A percentile compares a stretch with the other conserved stretches of the same genome.
These are phyloP conservation scores for Silene vulgaris DNA, from an alignment of 179 eudicot species.

Conservation along the genomic window DNA sequence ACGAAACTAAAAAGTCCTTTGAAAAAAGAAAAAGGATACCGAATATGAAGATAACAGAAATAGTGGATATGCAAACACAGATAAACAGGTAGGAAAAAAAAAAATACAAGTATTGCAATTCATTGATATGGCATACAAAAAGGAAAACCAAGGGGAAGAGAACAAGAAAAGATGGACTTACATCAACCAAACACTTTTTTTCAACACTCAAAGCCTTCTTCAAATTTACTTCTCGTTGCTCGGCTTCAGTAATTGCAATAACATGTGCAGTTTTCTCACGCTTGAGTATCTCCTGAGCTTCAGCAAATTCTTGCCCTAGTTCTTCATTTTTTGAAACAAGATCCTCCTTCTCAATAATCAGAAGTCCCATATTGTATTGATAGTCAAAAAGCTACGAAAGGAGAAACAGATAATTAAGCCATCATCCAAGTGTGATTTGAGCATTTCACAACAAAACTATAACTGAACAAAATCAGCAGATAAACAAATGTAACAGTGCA, in stretches of 20 bases:
- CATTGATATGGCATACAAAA: neutral
- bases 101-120: neutral
- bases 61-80: no score
- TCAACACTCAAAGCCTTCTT: slow-evolving; percentile 61
- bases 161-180: slow-evolving; percentile 32
- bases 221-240: slow-evolving; percentile 64
- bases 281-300: slow-evolving; percentile 60
- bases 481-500: neutral
- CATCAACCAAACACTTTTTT: slow-evolving; percentile 59
- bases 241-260: slow-evolving; percentile 64
- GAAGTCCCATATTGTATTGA: slow-evolving; percentile 89
- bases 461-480: neutral
- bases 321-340: slow-evolving; percentile 52
- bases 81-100: no score
- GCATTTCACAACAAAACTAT: neutral
- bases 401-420: slow-evolving; percentile 8
- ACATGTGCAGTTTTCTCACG: slow-evolving; percentile 75
- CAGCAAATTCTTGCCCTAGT: slow-evolving; percentile 51
- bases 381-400: slow-evolving; percentile 66
- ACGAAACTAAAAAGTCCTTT: no score
- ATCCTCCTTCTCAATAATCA: slow-evolving; percentile 68
- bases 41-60: no score
- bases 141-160: neutral
- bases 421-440: neutral
- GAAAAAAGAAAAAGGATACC: no score